Evolutionary conservation across 768 basidiomycete genomes (phyloP).

Genomic region (Calocera cornea): DNA sequence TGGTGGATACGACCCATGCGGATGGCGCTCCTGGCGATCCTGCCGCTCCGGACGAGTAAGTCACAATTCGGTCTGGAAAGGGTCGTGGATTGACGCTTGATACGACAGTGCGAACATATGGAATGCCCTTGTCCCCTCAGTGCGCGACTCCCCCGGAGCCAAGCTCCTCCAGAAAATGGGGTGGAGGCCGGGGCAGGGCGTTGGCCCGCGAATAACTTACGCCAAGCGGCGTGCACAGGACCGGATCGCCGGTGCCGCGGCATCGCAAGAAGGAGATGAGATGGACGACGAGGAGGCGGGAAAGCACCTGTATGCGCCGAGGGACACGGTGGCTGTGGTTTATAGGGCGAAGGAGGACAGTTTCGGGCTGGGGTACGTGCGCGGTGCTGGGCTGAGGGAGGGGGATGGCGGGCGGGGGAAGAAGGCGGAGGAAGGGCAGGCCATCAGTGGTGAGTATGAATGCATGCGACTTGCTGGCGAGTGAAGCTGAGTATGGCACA

Average conservation of each 20-base stretch:
- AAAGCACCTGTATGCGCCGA: conserved; percentile 76
- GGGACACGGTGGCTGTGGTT: conserved; percentile 53
- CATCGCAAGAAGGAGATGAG: conserved; percentile 30
- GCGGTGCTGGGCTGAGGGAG: conserved; percentile 35
- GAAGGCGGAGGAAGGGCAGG: conserved; percentile 7
- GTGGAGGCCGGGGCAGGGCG: conserved; percentile 83
- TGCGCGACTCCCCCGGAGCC: conserved; percentile 69
- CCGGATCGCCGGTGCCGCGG: conserved; percentile 28
- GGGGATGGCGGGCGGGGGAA: background rate
- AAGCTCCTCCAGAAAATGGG: conserved; percentile 89
- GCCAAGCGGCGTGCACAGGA: conserved; percentile 63
- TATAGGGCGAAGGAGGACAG: conserved; percentile 59
- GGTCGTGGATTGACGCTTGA: background rate
- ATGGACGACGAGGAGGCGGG: conserved; percentile 68
- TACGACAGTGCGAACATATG: conserved; percentile 45
- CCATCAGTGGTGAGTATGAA: conserved; percentile 13
- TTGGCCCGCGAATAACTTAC: conserved; percentile 77
- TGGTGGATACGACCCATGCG: conserved; percentile 57
- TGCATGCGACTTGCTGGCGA: background rate
- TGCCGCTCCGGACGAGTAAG: conserved; percentile 42
- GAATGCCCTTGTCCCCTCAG: conserved; percentile 55
- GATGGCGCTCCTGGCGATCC: conserved; percentile 27
- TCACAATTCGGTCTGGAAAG: conserved; percentile 10
- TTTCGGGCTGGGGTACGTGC: conserved; percentile 72
- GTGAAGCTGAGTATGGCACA: conserved; percentile 18